Conservation (phyloP, 78 protist species). For the Emiliania huxleyi region DNA sequence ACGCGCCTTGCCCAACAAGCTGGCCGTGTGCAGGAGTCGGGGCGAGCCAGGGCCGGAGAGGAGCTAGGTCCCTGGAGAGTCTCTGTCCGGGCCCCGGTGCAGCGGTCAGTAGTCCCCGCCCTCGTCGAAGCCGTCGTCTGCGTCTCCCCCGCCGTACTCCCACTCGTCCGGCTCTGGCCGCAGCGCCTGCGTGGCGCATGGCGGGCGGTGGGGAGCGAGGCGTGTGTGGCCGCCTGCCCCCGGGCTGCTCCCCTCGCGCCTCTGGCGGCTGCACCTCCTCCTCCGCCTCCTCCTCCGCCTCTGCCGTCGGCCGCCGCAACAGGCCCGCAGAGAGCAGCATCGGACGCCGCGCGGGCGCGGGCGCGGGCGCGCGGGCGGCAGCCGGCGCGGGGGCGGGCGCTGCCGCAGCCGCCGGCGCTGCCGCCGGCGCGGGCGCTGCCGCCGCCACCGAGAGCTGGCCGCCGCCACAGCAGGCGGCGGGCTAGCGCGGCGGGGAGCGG, state of each 20-base stretch:
- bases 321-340: not conserved
- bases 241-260: too few species aligned
- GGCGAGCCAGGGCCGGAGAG: too few species aligned
- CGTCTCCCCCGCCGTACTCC: not conserved
- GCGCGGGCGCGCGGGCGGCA: not conserved
- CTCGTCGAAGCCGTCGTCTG: not conserved
- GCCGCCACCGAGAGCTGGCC: too few species aligned
- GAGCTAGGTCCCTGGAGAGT: too few species aligned
- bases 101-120: too few species aligned
- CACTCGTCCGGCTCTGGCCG: not conserved
- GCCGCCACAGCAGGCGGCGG: too few species aligned
- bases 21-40: too few species aligned
- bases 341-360: not conserved
- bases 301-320: not conserved
- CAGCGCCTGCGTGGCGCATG: not conserved
- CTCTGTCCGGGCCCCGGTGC: too few species aligned
- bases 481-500: not conserved
- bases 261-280: not conserved
- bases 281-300: not conserved
- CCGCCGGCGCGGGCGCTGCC: not conserved
- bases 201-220: too few species aligned
- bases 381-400: not conserved
- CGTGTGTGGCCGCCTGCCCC: too few species aligned
- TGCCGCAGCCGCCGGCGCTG: not conserved
- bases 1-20: too few species aligned